Base-by-base conservation (phyloP, 805 yeast species). In the Tetrapisispora nanseiensis region DNA sequence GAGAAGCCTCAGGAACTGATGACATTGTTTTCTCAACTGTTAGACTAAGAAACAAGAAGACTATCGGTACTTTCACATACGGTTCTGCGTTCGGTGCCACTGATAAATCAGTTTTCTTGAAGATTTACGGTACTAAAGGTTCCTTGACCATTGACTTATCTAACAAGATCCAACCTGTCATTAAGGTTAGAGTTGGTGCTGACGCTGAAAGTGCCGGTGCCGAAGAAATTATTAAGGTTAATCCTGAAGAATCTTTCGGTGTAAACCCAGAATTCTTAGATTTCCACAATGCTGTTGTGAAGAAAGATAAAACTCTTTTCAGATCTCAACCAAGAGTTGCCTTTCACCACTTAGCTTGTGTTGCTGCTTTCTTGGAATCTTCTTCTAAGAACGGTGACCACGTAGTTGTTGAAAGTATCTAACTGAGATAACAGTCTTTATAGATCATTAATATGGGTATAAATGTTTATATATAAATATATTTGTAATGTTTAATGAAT, bases 301-400 rank as follows among this genome's bases (percentile, higher is more conserved):
- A 70, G 43, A 74, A 76, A 49, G 86, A 84, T 60, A 83, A 83
- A 64, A 54, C 67, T 3, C 49, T 75, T 42, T 63, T 81, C 40
- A 66, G 57, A 32, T 74, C 75, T 33, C 71, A 79, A n/a, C 95
- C 95, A 21, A 81, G 75, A 48, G 73, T 69, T 47, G 86, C 94
- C 6, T 89, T 83, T 78, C 96, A 89, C 63, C 97, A 90, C 63
- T 76, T 89, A 61, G 95, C 96, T 6, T 75, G 86, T 51, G 77
- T 90, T 44, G 95, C 77, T 43, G 97, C 96, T 22, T 83, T 85
- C 46, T 65, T 90, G 29, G 80, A 82, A 50, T 80, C 92, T 45
- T 75, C 86, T 30, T 51, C 66, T 15, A 62, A 70, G 27, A 66
- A 71, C 43, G 85, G 84, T 54, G 60, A 63, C 40, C 59, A 70